Percentiles rank a stretch among this genome's conserved stretches.
Evolutionary conservation across 208 protist species (phyloP).

Genomic region (Crithidia expoeki): DNA sequence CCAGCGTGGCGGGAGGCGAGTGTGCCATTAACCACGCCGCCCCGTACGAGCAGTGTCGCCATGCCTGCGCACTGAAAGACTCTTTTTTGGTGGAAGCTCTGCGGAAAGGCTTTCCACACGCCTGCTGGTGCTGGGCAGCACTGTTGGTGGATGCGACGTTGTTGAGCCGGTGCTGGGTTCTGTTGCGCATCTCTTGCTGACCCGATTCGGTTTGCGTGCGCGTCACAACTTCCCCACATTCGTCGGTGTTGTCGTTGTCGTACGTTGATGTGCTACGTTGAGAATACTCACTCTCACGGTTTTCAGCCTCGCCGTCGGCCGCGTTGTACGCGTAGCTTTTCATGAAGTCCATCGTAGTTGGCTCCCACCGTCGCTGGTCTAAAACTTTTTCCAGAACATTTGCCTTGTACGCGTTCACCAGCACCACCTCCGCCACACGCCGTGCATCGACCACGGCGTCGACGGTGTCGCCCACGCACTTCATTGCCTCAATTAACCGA

Average conservation of each 20-base stretch:
- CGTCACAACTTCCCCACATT: neutral
- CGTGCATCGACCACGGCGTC: slow-evolving; percentile 42
- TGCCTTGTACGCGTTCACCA: slow-evolving; percentile 80
- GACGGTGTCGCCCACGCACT: slow-evolving; percentile 35
- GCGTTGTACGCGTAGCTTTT: neutral
- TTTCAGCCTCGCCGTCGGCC: neutral
- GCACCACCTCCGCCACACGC: slow-evolving; percentile 61
- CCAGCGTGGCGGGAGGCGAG: neutral
- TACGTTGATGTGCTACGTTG: neutral
- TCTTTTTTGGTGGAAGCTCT: neutral
- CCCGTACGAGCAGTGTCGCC: neutral
- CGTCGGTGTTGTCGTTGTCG: neutral
- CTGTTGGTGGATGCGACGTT: neutral
- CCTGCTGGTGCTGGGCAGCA: neutral
- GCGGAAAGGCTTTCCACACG: slow-evolving; percentile 2
- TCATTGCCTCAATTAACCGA: slow-evolving; percentile 49
- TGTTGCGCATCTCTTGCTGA: neutral
- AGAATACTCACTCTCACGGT: neutral
- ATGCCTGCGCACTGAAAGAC: neutral
- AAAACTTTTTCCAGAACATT: slow-evolving; percentile 58
- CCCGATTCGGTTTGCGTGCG: neutral
- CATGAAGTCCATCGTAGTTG: slow-evolving; percentile 30
- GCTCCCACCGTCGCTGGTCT: slow-evolving; percentile 57
- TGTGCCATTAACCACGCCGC: slow-evolving; percentile 9
- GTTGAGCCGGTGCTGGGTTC: neutral